A percentile compares a stretch with the other conserved stretches of the same genome.
Evolutionary conservation across 2,329 filamentous ascomycete genomes (phyloP).

Genomic region (Pyricularia pennisetigena): DNA sequence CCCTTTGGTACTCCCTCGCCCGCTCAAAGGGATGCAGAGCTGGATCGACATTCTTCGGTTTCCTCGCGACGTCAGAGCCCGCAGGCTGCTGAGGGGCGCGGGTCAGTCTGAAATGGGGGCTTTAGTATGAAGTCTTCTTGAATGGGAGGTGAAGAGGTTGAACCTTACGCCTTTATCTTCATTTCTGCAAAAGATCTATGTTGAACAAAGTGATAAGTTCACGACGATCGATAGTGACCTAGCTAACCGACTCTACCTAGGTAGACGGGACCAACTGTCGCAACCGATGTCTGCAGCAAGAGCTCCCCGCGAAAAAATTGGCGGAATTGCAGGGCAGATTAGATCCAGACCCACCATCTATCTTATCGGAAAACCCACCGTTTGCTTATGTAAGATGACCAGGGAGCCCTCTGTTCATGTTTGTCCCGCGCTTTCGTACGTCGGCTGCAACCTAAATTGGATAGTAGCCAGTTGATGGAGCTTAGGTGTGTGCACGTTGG

Average conservation of each 20-base stretch:
- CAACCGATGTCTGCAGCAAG: background rate
- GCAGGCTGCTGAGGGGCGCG: slow-evolving; percentile 5
- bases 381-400: background rate
- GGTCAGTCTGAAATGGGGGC: background rate
- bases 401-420: background rate
- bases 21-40: slow-evolving; percentile 85
- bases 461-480: background rate
- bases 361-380: background rate
- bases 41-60: slow-evolving; percentile 42
- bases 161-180: slow-evolving; percentile 4
- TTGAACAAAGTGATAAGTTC: background rate
- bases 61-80: slow-evolving; percentile 4
- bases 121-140: background rate
- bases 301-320: background rate
- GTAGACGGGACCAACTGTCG: background rate
- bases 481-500: background rate
- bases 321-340: background rate
- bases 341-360: background rate
- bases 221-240: background rate
- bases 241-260: background rate
- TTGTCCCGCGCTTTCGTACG: background rate
- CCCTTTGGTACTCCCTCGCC: slow-evolving; percentile 70
- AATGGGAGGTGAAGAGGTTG: background rate
- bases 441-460: slow-evolving; percentile 3
- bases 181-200: background rate